These are phyloP conservation scores for Plasmopara viticola DNA, from an alignment of 352 stramenopile species.

Conservation along the genomic window DNA sequence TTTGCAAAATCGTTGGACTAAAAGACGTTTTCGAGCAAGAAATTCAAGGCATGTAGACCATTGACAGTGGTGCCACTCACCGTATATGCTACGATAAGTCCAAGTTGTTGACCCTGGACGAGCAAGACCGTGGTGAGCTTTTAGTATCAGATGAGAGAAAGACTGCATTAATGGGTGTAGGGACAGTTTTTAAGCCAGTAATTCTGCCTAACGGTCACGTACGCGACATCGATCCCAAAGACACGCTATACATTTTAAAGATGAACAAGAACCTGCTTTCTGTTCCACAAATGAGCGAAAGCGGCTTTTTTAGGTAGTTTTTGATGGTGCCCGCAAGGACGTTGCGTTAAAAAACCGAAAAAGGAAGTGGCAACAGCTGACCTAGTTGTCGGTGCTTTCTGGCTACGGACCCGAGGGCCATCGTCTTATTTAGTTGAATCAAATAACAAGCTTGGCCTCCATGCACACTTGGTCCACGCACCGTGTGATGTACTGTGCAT, in stretches of 20 bases:
- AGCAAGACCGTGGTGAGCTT: not conserved
- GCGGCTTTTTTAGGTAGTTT: not conserved
- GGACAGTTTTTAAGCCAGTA: not conserved
- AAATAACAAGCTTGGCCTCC: not conserved
- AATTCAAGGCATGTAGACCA: not conserved
- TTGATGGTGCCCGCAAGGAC: not conserved
- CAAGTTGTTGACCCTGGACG: not conserved
- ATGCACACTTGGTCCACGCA: not conserved
- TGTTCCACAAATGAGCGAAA: not conserved
- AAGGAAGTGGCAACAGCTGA: not conserved
- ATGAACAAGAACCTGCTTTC: not conserved
- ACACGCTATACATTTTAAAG: not conserved
- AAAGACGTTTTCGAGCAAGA: not conserved
- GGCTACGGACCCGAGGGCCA: not conserved
- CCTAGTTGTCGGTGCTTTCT: not conserved
- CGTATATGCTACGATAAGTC: conserved; percentile 1
- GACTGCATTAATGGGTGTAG: not conserved
- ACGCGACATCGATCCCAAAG: not conserved
- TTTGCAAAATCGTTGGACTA: not conserved
- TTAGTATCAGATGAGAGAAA: not conserved
- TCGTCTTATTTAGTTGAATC: not conserved
- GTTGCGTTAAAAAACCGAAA: not conserved
- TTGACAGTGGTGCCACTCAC: not conserved
- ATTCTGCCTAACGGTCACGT: not conserved
- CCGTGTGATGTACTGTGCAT: not conserved